phyloP scores from a whole-genome alignment of 139 green algal genomes.

The Coccomyxa sp. region DNA sequence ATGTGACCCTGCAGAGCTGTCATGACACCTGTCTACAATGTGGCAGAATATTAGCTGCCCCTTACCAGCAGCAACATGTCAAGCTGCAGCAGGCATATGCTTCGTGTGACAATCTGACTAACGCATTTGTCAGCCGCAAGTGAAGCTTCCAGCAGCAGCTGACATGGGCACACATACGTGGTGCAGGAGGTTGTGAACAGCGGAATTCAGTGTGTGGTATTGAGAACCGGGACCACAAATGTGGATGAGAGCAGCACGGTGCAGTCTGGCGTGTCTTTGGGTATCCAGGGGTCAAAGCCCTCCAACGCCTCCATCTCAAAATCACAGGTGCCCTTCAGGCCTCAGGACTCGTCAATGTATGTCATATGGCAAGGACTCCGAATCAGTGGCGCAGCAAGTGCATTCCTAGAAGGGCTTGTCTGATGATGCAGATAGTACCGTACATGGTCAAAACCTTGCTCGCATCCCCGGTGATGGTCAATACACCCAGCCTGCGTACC shows the following conservation, averaged over 20 bases:
- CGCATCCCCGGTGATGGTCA: neutral
- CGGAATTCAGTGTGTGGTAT: conserved; percentile 14
- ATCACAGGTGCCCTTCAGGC: conserved; percentile 7
- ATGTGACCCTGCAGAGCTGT: neutral
- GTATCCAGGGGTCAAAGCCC: neutral
- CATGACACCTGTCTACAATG: neutral
- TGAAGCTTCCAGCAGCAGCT: neutral
- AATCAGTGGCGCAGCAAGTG: neutral
- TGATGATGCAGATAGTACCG: neutral
- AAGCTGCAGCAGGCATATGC: neutral
- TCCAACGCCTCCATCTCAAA: neutral
- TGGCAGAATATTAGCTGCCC: neutral
- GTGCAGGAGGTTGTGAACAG: conserved; percentile 12
- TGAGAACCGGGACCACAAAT: conserved; percentile 4
- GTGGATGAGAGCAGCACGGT: neutral
- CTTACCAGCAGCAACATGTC: neutral
- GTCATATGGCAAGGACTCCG: neutral
- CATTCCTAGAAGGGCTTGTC: neutral
- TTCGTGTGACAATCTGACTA: neutral
- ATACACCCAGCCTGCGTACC: neutral
- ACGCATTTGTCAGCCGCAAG: neutral
- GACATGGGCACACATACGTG: too few species aligned
- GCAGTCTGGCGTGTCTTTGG: neutral
- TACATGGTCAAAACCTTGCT: neutral
- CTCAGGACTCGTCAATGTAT: too few species aligned